Percentiles rank a stretch among this genome's conserved stretches.
phyloP scores from a whole-genome alignment of 202 grass and related monocot genomes.

The Miscanthus sacchariflorus region DNA sequence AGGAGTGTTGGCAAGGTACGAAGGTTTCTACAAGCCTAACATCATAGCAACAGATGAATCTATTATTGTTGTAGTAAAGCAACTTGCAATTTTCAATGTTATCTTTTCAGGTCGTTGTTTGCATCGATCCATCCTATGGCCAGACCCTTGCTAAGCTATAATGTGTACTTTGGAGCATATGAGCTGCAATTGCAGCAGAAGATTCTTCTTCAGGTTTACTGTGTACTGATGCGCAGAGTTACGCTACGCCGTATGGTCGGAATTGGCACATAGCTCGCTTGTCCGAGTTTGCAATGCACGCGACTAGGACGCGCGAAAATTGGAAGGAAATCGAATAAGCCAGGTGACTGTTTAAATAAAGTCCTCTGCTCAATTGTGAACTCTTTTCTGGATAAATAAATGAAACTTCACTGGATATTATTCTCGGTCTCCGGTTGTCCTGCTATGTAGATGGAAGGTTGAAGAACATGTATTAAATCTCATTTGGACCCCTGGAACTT shows the following conservation, averaged over 20 bases:
- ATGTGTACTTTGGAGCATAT: background rate
- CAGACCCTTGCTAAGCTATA: constrained; percentile 72
- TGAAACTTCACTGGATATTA: background rate
- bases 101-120: constrained; percentile 78
- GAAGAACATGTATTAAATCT: background rate
- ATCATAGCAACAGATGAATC: background rate
- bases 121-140: constrained; percentile 72
- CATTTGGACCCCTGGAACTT: background rate
- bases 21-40: background rate
- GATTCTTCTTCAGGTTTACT: constrained; percentile 10
- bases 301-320: background rate
- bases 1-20: constrained; percentile 90
- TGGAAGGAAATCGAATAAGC: background rate
- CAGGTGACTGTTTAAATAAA: background rate
- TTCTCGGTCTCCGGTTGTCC: background rate
- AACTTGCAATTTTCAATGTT: constrained; percentile 25
- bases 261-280: constrained; percentile 1
- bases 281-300: background rate
- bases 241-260: background rate
- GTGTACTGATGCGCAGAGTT: background rate
- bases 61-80: background rate
- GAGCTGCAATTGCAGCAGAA: background rate
- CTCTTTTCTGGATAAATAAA: background rate
- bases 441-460: background rate
- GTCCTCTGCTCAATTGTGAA: background rate